Conservation (phyloP, 768 basidiomycete species). For the Lactarius hengduanensis region DNA sequence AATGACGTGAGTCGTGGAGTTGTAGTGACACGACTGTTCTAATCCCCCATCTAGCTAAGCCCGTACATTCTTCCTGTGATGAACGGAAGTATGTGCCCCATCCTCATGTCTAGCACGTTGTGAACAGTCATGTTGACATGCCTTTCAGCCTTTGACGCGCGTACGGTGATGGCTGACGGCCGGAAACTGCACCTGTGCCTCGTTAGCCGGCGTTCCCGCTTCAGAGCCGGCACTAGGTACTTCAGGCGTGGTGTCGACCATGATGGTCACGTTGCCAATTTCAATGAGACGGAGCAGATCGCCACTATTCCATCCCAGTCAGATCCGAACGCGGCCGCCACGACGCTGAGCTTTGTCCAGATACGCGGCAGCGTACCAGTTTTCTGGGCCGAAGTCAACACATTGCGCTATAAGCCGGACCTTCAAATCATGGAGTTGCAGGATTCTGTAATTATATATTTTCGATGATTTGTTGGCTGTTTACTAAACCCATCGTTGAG, state of each 20-base stretch:
- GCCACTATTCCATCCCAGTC: constrained; percentile 67
- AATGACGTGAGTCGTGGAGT: constrained; percentile 56
- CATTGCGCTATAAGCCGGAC: constrained; percentile 93
- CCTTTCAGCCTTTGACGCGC: constrained; percentile 77
- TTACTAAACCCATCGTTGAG: constrained; percentile 41
- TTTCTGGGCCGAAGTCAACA: constrained; percentile 97
- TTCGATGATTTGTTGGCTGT: constrained; percentile 9
- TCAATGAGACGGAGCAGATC: constrained; percentile 97
- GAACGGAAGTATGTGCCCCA: constrained; percentile 78
- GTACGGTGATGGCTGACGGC: constrained; percentile 70
- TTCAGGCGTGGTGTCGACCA: constrained; percentile 92
- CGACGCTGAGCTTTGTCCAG: constrained; percentile 85
- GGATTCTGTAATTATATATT: constrained; percentile 62
- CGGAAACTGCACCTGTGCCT: constrained; percentile 80
- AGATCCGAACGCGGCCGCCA: constrained; percentile 49
- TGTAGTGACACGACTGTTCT: constrained; percentile 12
- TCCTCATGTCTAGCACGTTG: constrained; percentile 12
- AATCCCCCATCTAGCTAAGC: constrained; percentile 56
- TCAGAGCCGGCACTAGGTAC: constrained; percentile 95
- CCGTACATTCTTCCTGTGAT: constrained; percentile 89
- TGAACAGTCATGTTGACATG: neutral
- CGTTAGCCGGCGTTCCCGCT: constrained; percentile 90
- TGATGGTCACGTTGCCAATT: constrained; percentile 91
- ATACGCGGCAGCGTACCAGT: constrained; percentile 91
- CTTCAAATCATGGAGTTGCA: constrained; percentile 92